Base-by-base conservation (phyloP, 345 rosid species). In the Populus nigra region DNA sequence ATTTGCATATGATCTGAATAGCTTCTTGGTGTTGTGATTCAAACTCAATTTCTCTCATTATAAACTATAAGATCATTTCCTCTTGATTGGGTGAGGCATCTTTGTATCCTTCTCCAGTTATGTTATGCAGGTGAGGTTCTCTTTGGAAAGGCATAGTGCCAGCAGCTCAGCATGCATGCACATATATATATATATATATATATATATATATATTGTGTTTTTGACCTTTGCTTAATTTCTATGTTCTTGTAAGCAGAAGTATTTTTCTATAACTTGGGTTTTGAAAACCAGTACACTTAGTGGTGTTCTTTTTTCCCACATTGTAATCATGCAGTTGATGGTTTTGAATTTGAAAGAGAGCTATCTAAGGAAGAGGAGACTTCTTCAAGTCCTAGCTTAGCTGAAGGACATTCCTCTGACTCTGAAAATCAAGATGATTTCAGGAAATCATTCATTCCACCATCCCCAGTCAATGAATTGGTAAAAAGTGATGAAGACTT, bases 401-500 rank as follows among this genome's bases (percentile, higher is more conserved):
- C 55, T 18, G 89, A 85, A 45, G 69, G 70, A 47, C 78, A 74
- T 16, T 31, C 85, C 17, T 70, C 69, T 3, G 57, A 53, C 75
- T 59, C 84, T 35, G 86, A 82, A 65, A 90, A 83, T 74, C 83
- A 84, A 3, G 87, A 91, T 72, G 88, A 87, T 68, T 94, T 91
- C 79, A 86, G 94, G 98, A 88, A 87, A 83, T 78, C 93, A 73
- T 83, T 84, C 68, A 31, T 86, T 77, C 71, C 84, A 63, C 73
- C 92, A 76, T 59, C 91, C 45, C 82, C 86, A 5, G 73, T 49
- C 81, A 89, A 83, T 41, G 73, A 85, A 74, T 71, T 53, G 33
- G 82, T 76, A 71, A 78, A 45, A 62, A 79, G 78, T 35, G 79
- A 72, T 68, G 76, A 80, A 10, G 72, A 41, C 62, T 80, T 78